Base-by-base conservation (phyloP, 148 eudicot species). In the Polygonum maritimum region DNA sequence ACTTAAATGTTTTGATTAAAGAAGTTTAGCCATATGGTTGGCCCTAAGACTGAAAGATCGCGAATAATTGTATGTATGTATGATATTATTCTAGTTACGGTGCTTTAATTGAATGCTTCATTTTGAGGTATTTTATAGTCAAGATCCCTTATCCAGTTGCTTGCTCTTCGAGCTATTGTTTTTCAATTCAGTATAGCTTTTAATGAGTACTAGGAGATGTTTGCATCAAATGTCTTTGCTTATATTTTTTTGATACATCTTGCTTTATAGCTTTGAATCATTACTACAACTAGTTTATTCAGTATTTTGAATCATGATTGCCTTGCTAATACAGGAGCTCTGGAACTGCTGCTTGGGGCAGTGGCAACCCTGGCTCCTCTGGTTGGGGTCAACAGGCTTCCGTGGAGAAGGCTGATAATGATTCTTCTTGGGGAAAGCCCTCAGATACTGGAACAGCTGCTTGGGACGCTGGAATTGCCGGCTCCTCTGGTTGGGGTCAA, bases 401-500 rank as follows among this genome's bases (percentile, higher is more conserved):
- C 13, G 9, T 18, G 11, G 73, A 26, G 10, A 41, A 21, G 21
- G 73, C 16, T 16, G 40, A 69, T 69, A 14, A 11, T n/a, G 35
- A 38, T 41, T 41, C 73, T 18, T n/a, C 47, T 1, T 44, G 51
- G 75, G 75, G 33, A 26, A 72, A 41, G 35, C 31, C 75, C 21
- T 13, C 36, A 72, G 54, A 19, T 14, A 16, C 48, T 15, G 73
- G 41, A 7, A n/a, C 49, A 4, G 48, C 74, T 40, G 74, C n/a
- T 15, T 65, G 70, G 70, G 41, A 13, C 19, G 15, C 18, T 65
- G 71, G 69, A 26, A 60, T 9, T 21, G 10, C 69, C 11, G 69
- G 71, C 44, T 67, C 71, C n/a, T 67, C 75, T 72, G 75, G 75
- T 44, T 72, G 74, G 74, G 51, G 74, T n/a, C 74, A 71, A 44